These are phyloP conservation scores for Prinsepia uniflora DNA, from an alignment of 306 rosid genomes.

Conservation along the genomic window DNA sequence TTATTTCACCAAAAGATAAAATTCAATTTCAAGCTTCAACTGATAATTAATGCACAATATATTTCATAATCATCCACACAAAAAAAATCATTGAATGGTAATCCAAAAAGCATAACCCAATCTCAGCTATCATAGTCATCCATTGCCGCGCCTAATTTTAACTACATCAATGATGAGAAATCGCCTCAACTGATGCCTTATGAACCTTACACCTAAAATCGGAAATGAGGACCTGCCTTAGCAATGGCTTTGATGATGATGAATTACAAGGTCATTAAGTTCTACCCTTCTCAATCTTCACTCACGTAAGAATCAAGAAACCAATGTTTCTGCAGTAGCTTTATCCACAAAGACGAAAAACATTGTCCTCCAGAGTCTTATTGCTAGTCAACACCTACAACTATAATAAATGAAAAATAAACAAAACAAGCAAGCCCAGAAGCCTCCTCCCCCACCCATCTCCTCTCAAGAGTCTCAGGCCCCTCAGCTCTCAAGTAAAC, in stretches of 20 bases:
- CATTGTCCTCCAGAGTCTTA: neutral
- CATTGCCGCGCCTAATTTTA: no score
- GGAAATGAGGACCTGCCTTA: no score
- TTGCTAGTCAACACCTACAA: neutral
- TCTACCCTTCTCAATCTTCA: neutral
- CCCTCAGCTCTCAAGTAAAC: conserved; percentile 4
- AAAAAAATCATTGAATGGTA: conserved; percentile 1
- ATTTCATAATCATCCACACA: neutral
- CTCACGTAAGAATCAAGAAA: neutral
- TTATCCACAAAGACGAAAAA: neutral
- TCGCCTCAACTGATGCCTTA: no score
- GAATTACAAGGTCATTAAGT: neutral
- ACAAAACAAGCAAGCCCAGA: conserved; percentile 7
- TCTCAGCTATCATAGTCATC: no score
- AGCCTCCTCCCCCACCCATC: neutral
- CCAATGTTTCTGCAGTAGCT: neutral
- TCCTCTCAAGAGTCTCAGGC: neutral
- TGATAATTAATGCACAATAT: neutral
- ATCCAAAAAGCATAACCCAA: conserved; percentile 1
- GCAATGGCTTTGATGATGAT: neutral
- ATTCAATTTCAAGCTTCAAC: neutral
- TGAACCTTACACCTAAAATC: no score
- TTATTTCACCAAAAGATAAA: neutral
- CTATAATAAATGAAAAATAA: neutral
- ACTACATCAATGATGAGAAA: no score